Base-by-base conservation (phyloP, 768 basidiomycete species). In the Mycena capillaripes region DNA sequence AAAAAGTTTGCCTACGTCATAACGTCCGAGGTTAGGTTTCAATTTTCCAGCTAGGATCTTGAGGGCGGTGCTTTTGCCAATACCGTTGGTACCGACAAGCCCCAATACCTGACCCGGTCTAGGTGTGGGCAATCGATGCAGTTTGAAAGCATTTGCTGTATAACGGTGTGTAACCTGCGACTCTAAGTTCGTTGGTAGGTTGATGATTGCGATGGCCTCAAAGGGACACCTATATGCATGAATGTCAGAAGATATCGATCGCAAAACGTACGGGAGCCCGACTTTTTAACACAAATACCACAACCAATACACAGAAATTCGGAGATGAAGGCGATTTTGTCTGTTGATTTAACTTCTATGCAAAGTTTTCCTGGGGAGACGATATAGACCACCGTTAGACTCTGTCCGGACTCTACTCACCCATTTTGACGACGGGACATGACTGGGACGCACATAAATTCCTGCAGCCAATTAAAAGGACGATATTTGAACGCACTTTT, bases 251-350 rank as follows among this genome's bases (percentile, higher is more conserved):
- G 25, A 23, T 55, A n/a, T 11, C 44, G 27, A 38, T 56, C 27
- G 42, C 44, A 46, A 67, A 27, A 40, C 16, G 55, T 42, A 56
- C 64, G 29, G 73, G 14, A 34, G 36, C 85, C 93, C 81, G 79
- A 98, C 97, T 98, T 99, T 86, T 99, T 98, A 38, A 98, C 97
- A 81, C 98, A 99, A 79, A 99, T 99, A 94, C 98, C 98, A 83
- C 98, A 99, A 78, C 98, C 98, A 72, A 99, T 99, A 81, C 98
- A 99, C 66, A 99, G 87, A 81, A 97, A 97, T 82, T 99, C 98
- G 30, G 98, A 99, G 84, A 99, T 95, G 89, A 97, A 98, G 2
- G 98, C 94, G 83, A 99, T 98, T 87, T 98, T 98, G 85, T 98
- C 97, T 10, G 92, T 90, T 17, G 97, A 81, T 82, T 96, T 97